phyloP scores from a whole-genome alignment of 495 filamentous ascomycete species.

The Xeromyces bisporus region DNA sequence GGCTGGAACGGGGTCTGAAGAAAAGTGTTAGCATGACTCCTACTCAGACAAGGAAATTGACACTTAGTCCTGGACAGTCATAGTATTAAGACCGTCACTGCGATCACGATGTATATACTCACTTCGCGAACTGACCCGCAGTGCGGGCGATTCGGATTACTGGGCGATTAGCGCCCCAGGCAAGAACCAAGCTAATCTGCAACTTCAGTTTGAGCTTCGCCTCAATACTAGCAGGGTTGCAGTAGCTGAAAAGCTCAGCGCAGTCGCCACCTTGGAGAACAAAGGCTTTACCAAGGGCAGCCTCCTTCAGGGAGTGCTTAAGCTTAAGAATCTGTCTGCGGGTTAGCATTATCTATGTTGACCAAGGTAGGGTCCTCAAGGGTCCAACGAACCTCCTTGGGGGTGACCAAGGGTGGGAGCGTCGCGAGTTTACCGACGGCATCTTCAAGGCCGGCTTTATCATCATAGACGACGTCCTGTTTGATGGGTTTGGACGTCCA shows the following conservation, averaged over 20 bases:
- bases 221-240: constrained; percentile 72
- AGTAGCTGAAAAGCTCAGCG: constrained; percentile 95
- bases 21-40: not conserved
- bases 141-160: constrained; percentile 90
- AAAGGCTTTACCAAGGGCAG: constrained; percentile 83
- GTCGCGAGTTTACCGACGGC: constrained; percentile 53
- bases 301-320: constrained; percentile 59
- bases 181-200: constrained; percentile 87
- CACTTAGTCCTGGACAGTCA: not conserved
- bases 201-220: constrained; percentile 90
- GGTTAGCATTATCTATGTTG: constrained; percentile 1
- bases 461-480: constrained; percentile 69
- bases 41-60: constrained; percentile 3
- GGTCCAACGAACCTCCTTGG: constrained; percentile 39
- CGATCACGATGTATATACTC: not conserved
- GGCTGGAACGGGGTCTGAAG: constrained; percentile 58
- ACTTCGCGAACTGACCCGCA: constrained; percentile 93
- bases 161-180: constrained; percentile 81
- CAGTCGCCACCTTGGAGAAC: constrained; percentile 92
- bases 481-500: constrained; percentile 88
- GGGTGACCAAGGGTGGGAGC: constrained; percentile 80
- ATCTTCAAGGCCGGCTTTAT: constrained; percentile 42
- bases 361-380: not conserved
- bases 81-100: not conserved
- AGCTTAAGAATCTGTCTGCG: constrained; percentile 50